A percentile compares a stretch with the other conserved stretches of the same genome.
phyloP scores from a whole-genome alignment of 2,329 filamentous ascomycete genomes.

The Colletotrichum spinosum region DNA sequence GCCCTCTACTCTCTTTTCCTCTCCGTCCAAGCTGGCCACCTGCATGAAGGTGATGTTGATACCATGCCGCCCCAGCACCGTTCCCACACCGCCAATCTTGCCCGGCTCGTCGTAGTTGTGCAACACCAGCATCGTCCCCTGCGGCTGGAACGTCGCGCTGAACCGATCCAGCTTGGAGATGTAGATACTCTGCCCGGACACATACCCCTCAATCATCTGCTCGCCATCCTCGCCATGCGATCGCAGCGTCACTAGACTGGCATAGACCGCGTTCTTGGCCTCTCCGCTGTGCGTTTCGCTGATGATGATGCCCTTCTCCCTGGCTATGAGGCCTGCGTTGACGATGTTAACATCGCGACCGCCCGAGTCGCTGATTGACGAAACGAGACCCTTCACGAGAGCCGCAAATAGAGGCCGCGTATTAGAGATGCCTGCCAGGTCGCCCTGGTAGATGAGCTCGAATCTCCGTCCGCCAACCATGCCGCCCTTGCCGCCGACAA shows the following conservation, averaged over 20 bases:
- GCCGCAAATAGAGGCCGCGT: constrained; percentile 85
- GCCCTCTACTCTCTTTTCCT: constrained; percentile 43
- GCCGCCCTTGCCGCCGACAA: constrained; percentile 55
- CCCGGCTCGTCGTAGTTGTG: constrained; percentile 86
- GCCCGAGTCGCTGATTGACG: constrained; percentile 74
- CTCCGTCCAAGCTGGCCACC: constrained; percentile 68
- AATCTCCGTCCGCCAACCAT: constrained; percentile 74
- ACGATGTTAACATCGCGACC: constrained; percentile 83
- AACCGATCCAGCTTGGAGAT: constrained; percentile 82
- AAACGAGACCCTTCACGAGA: constrained; percentile 80
- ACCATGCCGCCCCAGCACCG: constrained; percentile 73
- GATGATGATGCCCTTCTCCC: constrained; percentile 79
- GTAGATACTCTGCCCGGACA: constrained; percentile 71
- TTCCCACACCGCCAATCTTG: constrained; percentile 85
- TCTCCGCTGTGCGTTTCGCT: constrained; percentile 78
- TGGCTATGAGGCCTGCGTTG: constrained; percentile 80
- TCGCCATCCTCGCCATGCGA: constrained; percentile 56
- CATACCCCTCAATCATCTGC: constrained; percentile 73
- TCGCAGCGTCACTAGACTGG: constrained; percentile 77
- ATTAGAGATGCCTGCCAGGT: constrained; percentile 76
- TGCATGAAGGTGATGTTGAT: constrained; percentile 88
- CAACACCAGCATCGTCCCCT: constrained; percentile 80
- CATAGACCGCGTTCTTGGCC: constrained; percentile 71
- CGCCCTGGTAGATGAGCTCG: constrained; percentile 82
- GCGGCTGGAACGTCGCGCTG: constrained; percentile 77